Base-by-base conservation (phyloP, 768 basidiomycete species). In the Leccinum disarticulatum region DNA sequence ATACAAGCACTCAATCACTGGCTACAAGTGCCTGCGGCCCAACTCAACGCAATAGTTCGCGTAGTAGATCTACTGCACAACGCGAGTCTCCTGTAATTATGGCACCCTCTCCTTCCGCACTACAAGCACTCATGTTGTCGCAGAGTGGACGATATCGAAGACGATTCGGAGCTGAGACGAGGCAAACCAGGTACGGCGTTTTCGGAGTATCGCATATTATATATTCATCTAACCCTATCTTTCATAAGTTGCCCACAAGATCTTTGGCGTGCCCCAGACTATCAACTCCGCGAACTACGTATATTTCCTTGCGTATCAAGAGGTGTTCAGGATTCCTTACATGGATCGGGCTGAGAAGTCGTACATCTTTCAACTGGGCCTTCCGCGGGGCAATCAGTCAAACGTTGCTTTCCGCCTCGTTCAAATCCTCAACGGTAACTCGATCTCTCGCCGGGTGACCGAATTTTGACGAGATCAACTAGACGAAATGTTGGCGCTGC, bases 271-370 rank as follows among this genome's bases (percentile, higher is more conserved):
- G 2, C 93, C 96, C 1, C 95, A 98, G 72, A 96, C 95, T 0
- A 94, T 99, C 75, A 99, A 99, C 72, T 86, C 89, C 4, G 95
- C 96, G 2, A 98, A 97, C 74, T 98, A 98, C 66, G 93, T 94
- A 41, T 98, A 96, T 70, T 99, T 98, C 71, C 85, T 94, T 43
- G 96, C 95, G 0, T 94, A 88, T 70, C 83, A 93, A 63, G 91
- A 95, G 63, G 81, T 93, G 1, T 85, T 89, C 63, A 77, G 63
- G 61, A 57, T 66, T 22, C 64, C 68, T 13, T 57, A 50, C 25
- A 36, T 49, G 36, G 35, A 55, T 30, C 58, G 50, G 14, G 17
- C 36, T 46, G 58, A 61, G 54, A 15, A 68, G 25, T 64, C 73
- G n/a, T 51, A 79, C 11, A 38, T 58, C 25, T 19, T 57, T 79